phyloP scores from a whole-genome alignment of 2,329 filamentous ascomycete genomes.

The Neophaeococcomyces aloes region DNA sequence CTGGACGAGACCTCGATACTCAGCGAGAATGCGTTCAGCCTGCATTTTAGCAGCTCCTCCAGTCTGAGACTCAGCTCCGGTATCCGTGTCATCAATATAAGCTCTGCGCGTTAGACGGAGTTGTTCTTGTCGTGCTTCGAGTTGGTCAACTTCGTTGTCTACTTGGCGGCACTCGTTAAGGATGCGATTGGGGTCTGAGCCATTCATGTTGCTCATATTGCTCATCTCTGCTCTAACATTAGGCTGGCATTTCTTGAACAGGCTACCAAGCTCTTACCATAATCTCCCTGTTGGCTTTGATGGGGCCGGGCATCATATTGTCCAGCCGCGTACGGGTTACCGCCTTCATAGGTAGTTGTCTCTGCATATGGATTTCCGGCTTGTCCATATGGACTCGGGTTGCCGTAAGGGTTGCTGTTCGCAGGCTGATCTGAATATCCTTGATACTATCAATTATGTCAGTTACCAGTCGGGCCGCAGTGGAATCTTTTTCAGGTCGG shows the following conservation, averaged over 20 bases:
- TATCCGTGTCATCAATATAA: constrained; percentile 66
- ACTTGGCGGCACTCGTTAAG: constrained; percentile 78
- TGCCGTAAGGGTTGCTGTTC: constrained; percentile 31
- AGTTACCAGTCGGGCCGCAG: too few species aligned
- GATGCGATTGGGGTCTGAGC: constrained; percentile 58
- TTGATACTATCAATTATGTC: background rate
- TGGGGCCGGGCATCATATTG: too few species aligned
- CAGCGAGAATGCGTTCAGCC: constrained; percentile 68
- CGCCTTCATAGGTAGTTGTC: constrained; percentile 8
- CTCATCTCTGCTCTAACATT: constrained; percentile 32
- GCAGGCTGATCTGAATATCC: background rate
- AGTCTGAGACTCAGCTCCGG: constrained; percentile 53
- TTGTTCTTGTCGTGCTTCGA: constrained; percentile 61
- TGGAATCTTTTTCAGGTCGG: too few species aligned
- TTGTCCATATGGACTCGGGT: constrained; percentile 9
- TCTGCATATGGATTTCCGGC: constrained; percentile 17
- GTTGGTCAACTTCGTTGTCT: constrained; percentile 62
- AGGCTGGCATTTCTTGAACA: background rate
- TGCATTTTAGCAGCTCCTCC: constrained; percentile 61
- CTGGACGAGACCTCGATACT: constrained; percentile 68
- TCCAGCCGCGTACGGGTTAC: constrained; percentile 36
- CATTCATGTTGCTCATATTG: constrained; percentile 28
- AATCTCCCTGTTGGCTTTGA: constrained; percentile 25
- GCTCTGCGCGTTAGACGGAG: constrained; percentile 61
- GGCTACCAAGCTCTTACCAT: constrained; percentile 18